Conservation (phyloP, 2,329 filamentous ascomycete genomes). For the Claviceps africana region DNA sequence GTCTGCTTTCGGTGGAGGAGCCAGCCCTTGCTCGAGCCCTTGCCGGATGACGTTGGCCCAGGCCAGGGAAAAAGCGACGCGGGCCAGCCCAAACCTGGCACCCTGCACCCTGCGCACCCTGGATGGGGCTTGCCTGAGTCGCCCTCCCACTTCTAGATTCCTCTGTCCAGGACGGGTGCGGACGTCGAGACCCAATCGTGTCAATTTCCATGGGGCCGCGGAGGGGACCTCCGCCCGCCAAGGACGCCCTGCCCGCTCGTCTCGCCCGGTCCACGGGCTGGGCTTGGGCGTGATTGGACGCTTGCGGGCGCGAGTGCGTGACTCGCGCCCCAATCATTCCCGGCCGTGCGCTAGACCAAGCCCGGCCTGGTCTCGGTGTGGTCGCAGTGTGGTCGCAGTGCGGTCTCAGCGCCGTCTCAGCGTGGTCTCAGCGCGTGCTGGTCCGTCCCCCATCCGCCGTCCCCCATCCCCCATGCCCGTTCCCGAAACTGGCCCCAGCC, state of each 20-base stretch:
- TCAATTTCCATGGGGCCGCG: not conserved
- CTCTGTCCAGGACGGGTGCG: not conserved
- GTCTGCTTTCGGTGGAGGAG: no score
- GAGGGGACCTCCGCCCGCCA: not conserved
- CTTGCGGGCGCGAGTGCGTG: not conserved
- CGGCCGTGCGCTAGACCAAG: not conserved
- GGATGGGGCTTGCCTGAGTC: not conserved
- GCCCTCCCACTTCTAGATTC: not conserved
- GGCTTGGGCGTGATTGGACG: conserved; percentile 1
- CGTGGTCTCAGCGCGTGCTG: no score
- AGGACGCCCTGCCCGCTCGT: not conserved
- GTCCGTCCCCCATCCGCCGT: no score
- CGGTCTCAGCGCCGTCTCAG: no score
- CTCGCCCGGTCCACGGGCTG: conserved; percentile 2
- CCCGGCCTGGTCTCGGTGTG: no score
- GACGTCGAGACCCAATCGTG: not conserved
- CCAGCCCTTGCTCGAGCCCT: not conserved
- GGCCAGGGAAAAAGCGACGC: not conserved
- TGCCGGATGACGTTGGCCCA: not conserved
- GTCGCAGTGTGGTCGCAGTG: no score
- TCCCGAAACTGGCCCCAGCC: no score
- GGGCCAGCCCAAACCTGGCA: no score
- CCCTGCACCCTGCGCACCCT: no score
- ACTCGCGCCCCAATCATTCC: not conserved
- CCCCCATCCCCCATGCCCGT: no score